phyloP scores from a whole-genome alignment of 352 stramenopile species.

The Globisporangium canariense region DNA sequence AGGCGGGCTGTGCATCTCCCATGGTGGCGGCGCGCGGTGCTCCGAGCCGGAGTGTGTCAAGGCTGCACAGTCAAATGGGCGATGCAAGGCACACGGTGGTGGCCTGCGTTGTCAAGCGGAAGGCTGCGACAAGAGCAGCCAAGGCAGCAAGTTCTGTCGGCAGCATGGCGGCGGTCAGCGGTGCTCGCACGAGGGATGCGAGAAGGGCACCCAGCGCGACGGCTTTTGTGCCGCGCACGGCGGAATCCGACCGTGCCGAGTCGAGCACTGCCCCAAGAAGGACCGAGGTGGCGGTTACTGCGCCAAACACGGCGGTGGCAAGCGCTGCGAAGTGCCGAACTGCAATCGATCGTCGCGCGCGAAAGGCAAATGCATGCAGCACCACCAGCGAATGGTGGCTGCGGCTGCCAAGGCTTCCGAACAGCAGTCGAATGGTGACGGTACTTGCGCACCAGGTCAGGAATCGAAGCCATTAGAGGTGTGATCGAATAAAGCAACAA shows the following conservation, averaged over 20 bases:
- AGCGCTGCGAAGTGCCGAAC: slow-evolving; percentile 49
- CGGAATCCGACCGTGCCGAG: neutral
- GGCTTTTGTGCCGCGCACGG: slow-evolving; percentile 1
- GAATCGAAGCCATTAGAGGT: neutral
- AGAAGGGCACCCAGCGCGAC: neutral
- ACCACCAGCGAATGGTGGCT: neutral
- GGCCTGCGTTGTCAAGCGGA: slow-evolving; percentile 44
- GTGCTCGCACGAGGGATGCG: slow-evolving; percentile 3
- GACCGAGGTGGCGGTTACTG: slow-evolving; percentile 84
- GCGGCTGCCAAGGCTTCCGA: neutral
- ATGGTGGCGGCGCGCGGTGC: neutral
- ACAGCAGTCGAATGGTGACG: neutral
- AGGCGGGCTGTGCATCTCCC: neutral
- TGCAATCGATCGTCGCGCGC: neutral
- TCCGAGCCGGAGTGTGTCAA: neutral
- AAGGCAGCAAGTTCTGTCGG: neutral
- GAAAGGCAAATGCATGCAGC: neutral
- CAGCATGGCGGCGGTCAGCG: slow-evolving; percentile 1
- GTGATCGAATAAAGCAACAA: neutral
- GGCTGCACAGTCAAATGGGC: slow-evolving; percentile 55
- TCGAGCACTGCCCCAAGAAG: slow-evolving; percentile 72
- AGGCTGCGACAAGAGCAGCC: neutral
- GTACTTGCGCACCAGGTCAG: neutral
- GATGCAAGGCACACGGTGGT: slow-evolving; percentile 81
- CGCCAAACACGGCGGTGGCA: slow-evolving; percentile 78